phyloP scores from a whole-genome alignment of 495 filamentous ascomycete genomes.

The Lindgomyces ingoldianus region DNA sequence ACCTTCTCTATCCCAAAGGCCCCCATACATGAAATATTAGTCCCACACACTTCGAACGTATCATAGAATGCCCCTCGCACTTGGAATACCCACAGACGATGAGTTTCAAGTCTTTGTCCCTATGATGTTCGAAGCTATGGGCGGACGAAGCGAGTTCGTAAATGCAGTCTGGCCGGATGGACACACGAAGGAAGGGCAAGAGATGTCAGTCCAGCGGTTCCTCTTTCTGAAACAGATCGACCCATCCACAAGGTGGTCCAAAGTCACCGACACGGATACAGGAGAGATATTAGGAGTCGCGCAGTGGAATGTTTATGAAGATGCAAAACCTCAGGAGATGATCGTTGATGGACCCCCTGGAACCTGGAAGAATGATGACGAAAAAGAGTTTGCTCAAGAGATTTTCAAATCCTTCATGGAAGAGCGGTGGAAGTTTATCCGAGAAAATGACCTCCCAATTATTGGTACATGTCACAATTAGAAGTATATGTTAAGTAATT shows the following conservation, averaged over 20 bases:
- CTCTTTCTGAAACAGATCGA: background rate
- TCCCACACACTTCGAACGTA: no score
- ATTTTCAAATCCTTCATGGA: background rate
- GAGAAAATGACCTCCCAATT: constrained; percentile 1
- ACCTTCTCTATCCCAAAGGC: no score
- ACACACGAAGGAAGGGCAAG: background rate
- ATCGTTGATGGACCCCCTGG: constrained; percentile 16
- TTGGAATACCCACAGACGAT: background rate
- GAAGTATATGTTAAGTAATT: background rate
- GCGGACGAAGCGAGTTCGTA: background rate
- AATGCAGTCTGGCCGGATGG: background rate
- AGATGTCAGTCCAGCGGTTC: background rate
- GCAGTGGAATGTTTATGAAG: constrained; percentile 3
- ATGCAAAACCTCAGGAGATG: background rate
- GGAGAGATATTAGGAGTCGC: constrained; percentile 7
- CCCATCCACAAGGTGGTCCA: background rate
- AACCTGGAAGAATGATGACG: constrained; percentile 5
- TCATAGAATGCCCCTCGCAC: background rate
- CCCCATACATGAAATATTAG: no score
- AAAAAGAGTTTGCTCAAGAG: constrained; percentile 12
- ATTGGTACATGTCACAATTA: background rate
- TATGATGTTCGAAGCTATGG: background rate
- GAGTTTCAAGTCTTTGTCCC: background rate
- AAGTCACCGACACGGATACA: constrained; percentile 5
- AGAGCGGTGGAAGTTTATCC: background rate